Percentiles rank a stretch among this genome's conserved stretches.
Conservation (phyloP, 768 basidiomycete species). For the Hydnum rufescens region DNA sequence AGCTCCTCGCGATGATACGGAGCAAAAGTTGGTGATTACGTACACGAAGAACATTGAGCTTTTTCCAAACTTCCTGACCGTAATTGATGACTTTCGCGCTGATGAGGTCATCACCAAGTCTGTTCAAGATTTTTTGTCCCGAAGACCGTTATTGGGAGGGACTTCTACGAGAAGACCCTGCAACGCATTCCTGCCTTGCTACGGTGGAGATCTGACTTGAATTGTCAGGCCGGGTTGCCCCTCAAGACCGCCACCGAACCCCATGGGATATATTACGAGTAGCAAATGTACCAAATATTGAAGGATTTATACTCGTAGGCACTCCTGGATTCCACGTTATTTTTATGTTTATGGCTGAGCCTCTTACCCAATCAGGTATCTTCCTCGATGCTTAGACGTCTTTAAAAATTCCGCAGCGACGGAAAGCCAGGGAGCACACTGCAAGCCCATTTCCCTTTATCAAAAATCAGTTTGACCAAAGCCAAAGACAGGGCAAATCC, state of each 20-base stretch:
- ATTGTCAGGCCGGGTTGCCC: constrained; percentile 15
- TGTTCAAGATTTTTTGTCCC: constrained; percentile 8
- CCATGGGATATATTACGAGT: constrained; percentile 4
- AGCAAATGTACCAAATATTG: constrained; percentile 3
- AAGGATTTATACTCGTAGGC: constrained; percentile 5
- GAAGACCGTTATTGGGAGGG: background rate
- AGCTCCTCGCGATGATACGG: background rate
- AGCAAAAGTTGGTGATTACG: background rate
- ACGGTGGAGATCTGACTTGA: background rate
- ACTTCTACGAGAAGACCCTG: constrained; percentile 14
- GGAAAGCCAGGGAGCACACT: background rate
- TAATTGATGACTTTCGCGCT: background rate
- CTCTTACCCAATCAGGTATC: background rate
- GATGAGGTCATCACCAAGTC: background rate
- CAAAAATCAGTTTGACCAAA: background rate
- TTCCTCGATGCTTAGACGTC: background rate
- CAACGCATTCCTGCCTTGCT: constrained; percentile 7
- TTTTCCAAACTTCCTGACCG: background rate
- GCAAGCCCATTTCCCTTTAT: background rate
- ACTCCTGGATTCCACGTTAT: background rate
- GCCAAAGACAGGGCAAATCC: background rate
- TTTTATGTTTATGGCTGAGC: background rate
- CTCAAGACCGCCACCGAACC: constrained; percentile 1
- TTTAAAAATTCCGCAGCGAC: background rate
- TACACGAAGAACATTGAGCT: background rate